A percentile compares a stretch with the other conserved stretches of the same genome.
Conservation (phyloP, 768 basidiomycete species). For the Lactarius deliciosus region DNA sequence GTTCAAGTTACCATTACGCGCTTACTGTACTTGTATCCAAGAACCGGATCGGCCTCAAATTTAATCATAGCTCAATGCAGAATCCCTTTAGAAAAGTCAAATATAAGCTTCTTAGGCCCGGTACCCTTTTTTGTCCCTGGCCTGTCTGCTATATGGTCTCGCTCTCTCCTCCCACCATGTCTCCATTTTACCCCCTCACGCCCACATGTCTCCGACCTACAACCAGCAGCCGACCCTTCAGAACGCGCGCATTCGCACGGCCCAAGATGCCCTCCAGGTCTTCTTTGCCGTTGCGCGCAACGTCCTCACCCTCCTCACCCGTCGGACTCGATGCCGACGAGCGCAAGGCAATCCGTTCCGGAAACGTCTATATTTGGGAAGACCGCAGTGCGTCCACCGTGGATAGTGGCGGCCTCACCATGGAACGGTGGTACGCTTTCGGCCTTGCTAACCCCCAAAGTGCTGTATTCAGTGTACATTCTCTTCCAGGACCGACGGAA, state of each 20-base stretch:
- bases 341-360: constrained; percentile 49
- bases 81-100: constrained; percentile 30
- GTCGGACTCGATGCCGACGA: constrained; percentile 79
- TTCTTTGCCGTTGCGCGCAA: constrained; percentile 69
- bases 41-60: constrained; percentile 29
- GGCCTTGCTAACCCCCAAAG: background rate
- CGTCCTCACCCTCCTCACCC: constrained; percentile 67
- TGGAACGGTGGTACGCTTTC: constrained; percentile 60
- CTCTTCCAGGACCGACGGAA: constrained; percentile 58
- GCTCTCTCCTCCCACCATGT: constrained; percentile 28
- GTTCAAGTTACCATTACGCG: constrained; percentile 7
- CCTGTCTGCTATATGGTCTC: constrained; percentile 26
- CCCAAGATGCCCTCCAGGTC: constrained; percentile 76
- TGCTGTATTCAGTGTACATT: background rate
- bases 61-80: constrained; percentile 29
- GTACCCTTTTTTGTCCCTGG: constrained; percentile 31
- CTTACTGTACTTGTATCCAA: constrained; percentile 20
- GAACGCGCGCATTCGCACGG: constrained; percentile 72
- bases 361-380: constrained; percentile 62
- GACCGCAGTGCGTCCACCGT: constrained; percentile 69
- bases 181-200: constrained; percentile 29
- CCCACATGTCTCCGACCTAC: constrained; percentile 29
- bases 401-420: constrained; percentile 75
- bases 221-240: constrained; percentile 76
- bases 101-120: constrained; percentile 32